These are phyloP conservation scores for Crithidia brevicula DNA, from an alignment of 208 protist species.

Conservation along the genomic window DNA sequence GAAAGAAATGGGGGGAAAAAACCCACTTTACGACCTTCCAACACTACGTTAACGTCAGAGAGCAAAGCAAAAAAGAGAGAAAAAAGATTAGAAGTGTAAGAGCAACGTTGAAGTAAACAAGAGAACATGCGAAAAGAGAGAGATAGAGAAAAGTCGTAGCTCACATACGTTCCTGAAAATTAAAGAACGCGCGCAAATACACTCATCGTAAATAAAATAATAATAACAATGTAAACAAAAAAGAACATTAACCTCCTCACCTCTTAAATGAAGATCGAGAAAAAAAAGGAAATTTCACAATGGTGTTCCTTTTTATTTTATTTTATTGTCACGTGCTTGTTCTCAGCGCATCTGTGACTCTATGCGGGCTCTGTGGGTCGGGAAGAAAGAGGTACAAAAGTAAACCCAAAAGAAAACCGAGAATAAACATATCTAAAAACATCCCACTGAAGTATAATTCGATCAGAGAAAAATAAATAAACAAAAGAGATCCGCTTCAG, in stretches of 20 bases:
- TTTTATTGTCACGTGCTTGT: too few relatives aligned
- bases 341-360: too few relatives aligned
- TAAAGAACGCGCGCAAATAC: too few relatives aligned
- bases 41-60: too few relatives aligned
- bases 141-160: too few relatives aligned
- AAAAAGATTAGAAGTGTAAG: slow-evolving; percentile 11
- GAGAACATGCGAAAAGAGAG: slow-evolving; percentile 9
- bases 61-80: not conserved
- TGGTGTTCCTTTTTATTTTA: too few relatives aligned
- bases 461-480: not conserved
- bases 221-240: slow-evolving; percentile 12
- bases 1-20: too few relatives aligned
- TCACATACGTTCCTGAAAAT: too few relatives aligned
- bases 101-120: not conserved
- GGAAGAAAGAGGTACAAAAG: slow-evolving; percentile 24
- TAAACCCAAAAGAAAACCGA: slow-evolving; percentile 11
- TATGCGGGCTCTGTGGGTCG: too few relatives aligned
- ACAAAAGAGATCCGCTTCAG: not conserved
- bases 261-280: slow-evolving; percentile 8
- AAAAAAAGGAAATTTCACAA: slow-evolving; percentile 2
- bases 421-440: not conserved
- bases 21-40: too few relatives aligned
- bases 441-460: too few relatives aligned
- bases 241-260: not conserved
- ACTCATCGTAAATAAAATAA: slow-evolving; percentile 7